Conservation (phyloP, 2,329 filamentous ascomycete species). For the Scleromitrula shiraiana region DNA sequence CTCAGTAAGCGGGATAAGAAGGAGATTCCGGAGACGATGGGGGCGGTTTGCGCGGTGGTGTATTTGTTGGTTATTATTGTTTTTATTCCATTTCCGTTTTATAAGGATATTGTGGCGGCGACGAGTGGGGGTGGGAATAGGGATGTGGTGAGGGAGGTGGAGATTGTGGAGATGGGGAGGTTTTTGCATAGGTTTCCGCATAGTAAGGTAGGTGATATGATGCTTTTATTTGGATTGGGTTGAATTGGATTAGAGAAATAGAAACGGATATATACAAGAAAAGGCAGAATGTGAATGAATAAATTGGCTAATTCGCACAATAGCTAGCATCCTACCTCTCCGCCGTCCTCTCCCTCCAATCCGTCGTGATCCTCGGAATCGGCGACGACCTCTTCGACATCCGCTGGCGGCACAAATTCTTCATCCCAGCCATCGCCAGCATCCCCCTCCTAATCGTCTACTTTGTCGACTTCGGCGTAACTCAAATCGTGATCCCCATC, state of each 20-base stretch:
- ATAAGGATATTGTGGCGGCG: conserved; percentile 93
- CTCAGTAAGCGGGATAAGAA: conserved; percentile 67
- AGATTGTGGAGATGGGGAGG: conserved; percentile 58
- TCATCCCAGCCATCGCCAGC: conserved; percentile 89
- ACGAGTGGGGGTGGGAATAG: conserved; percentile 90
- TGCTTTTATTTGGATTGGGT: background rate
- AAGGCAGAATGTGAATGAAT: too few species aligned
- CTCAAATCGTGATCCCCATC: conserved; percentile 84
- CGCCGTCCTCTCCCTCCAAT: conserved; percentile 86
- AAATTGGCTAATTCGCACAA: conserved; percentile 6
- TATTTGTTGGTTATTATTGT: conserved; percentile 83
- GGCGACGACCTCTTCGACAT: conserved; percentile 97
- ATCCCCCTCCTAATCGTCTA: conserved; percentile 94
- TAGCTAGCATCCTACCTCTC: conserved; percentile 92
- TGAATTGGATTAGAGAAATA: background rate
- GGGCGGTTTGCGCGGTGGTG: conserved; percentile 83
- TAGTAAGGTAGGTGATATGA: conserved; percentile 58
- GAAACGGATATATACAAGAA: too few species aligned
- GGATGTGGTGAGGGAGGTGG: conserved; percentile 60
- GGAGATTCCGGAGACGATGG: conserved; percentile 94
- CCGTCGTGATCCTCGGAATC: conserved; percentile 82
- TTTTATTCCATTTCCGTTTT: conserved; percentile 96
- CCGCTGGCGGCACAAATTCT: conserved; percentile 96
- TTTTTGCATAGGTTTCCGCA: conserved; percentile 90
- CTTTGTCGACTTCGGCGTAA: conserved; percentile 97